Evolutionary conservation across 257 asterid genomes (phyloP).

Genomic region (Capsicum rhomboideum): DNA sequence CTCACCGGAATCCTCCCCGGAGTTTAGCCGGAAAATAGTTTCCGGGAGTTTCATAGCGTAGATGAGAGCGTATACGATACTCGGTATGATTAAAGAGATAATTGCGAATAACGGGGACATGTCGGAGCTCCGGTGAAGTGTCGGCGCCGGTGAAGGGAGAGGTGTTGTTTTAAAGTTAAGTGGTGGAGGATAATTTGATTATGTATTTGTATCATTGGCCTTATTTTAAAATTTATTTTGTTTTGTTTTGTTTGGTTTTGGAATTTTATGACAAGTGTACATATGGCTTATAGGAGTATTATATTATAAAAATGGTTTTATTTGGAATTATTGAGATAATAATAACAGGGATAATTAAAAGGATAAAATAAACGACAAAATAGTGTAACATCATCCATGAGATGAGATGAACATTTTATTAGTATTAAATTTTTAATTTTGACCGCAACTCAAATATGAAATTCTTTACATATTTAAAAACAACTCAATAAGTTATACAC

Average conservation of each 20-base stretch:
- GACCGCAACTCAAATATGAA: neutral
- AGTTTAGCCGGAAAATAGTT: constrained; percentile 10
- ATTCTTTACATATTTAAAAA: neutral
- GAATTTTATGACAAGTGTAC: neutral
- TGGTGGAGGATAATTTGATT: constrained; percentile 9
- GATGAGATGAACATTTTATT: neutral
- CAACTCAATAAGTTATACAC: no score
- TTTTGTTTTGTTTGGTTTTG: neutral
- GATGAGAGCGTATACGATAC: constrained; percentile 37
- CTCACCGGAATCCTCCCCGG: constrained; percentile 8
- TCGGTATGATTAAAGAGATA: constrained; percentile 28
- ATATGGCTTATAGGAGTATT: neutral
- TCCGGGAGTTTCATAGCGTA: constrained; percentile 24
- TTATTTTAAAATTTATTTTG: neutral
- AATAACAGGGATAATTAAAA: neutral
- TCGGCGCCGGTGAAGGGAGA: constrained; percentile 14
- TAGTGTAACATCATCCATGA: neutral
- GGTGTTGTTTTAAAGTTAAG: constrained; percentile 12
- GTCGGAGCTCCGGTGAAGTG: constrained; percentile 4
- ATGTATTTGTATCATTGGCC: neutral
- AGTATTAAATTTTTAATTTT: neutral
- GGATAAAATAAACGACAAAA: neutral
- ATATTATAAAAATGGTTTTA: neutral
- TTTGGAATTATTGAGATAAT: neutral
- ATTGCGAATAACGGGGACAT: constrained; percentile 29